Conservation (phyloP, 177 flowering plant species). For the Tripterygium wilfordii region DNA sequence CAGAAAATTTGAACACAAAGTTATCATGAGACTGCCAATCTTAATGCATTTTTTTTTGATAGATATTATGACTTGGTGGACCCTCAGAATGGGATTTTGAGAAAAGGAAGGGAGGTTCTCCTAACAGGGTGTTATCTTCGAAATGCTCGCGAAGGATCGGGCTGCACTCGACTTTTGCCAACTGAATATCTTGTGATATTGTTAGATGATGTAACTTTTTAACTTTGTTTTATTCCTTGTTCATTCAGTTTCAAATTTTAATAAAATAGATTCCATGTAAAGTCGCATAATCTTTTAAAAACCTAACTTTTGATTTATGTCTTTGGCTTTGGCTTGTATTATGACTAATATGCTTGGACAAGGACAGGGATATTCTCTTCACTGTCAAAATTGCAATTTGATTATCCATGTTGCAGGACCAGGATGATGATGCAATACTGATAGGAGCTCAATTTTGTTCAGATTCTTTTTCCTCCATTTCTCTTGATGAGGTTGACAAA, state of each 20-base stretch:
- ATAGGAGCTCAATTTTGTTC: slow-evolving; percentile 89
- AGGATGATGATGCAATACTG: slow-evolving; percentile 93
- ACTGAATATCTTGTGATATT: slow-evolving; percentile 83
- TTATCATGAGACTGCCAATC: no score
- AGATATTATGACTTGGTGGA: slow-evolving; percentile 79
- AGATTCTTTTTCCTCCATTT: slow-evolving; percentile 82
- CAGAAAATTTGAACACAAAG: no score
- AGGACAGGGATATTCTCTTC: not conserved
- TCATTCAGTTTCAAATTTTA: not conserved
- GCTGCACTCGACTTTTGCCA: slow-evolving; percentile 67
- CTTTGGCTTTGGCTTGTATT: not conserved
- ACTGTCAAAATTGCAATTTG: not conserved
- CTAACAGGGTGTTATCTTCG: slow-evolving; percentile 89
- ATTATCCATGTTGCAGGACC: slow-evolving; percentile 41
- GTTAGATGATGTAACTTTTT: slow-evolving; percentile 70
- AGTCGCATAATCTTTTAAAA: not conserved
- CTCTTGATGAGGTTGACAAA: slow-evolving; percentile 47
- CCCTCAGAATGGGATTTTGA: slow-evolving; percentile 57
- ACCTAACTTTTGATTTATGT: not conserved
- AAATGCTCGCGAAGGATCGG: slow-evolving; percentile 54
- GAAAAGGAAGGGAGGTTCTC: slow-evolving; percentile 77
- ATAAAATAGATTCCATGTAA: no score
- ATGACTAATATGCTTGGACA: not conserved
- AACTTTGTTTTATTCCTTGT: not conserved
- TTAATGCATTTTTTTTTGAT: not conserved